These are phyloP conservation scores for Dioscorea zingiberensis DNA, from an alignment of 106 monocot genomes.

Conservation along the genomic window DNA sequence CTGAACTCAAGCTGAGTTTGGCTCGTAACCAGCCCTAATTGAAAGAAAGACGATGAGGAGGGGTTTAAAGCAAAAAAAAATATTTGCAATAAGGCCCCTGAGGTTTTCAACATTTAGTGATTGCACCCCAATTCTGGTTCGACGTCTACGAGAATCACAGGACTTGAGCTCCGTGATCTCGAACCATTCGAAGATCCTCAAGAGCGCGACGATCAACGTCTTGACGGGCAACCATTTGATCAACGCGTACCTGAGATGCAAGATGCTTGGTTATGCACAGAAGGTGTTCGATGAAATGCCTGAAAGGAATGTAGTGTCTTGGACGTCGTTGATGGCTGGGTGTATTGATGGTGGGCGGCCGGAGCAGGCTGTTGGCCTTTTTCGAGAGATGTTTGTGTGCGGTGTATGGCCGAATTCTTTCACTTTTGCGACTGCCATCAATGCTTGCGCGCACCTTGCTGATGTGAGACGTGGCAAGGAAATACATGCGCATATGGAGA, in stretches of 20 bases:
- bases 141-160: slow-evolving; percentile 20
- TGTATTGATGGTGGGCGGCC: slow-evolving; percentile 20
- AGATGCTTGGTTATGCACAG: slow-evolving; percentile 18
- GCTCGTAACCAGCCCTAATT: no score
- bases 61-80: no score
- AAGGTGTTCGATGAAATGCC: slow-evolving; percentile 60
- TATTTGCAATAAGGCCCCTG: background rate
- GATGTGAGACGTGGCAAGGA: slow-evolving; percentile 18
- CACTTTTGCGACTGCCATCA: slow-evolving; percentile 47
- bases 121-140: slow-evolving; percentile 3
- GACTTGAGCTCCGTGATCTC: slow-evolving; percentile 14
- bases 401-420: slow-evolving; percentile 38
- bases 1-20: no score
- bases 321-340: slow-evolving; percentile 78
- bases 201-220: slow-evolving; percentile 19
- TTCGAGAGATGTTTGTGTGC: slow-evolving; percentile 27
- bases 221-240: slow-evolving; percentile 59
- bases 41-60: no score
- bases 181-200: slow-evolving; percentile 52
- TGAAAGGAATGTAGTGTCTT: slow-evolving; percentile 54
- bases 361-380: slow-evolving; percentile 20
- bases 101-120: background rate
- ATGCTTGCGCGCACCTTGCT: slow-evolving; percentile 48
- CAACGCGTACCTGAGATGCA: slow-evolving; percentile 46
- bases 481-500: slow-evolving; percentile 47